phyloP scores from a whole-genome alignment of 352 stramenopile genomes.

The Pythium plurisporium region DNA sequence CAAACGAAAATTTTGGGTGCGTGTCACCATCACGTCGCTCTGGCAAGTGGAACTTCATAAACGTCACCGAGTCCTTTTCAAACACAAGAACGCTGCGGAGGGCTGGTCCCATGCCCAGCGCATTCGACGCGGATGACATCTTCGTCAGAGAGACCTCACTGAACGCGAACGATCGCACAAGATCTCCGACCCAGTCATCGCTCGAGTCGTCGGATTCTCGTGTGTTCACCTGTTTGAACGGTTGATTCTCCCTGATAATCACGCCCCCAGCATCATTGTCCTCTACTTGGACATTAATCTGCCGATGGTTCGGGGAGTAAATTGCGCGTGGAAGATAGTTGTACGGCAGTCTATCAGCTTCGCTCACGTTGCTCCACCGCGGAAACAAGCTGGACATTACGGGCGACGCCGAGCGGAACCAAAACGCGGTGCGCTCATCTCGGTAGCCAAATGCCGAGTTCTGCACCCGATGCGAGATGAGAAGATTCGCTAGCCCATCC shows the following conservation, averaged over 20 bases:
- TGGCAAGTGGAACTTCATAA: constrained; percentile 71
- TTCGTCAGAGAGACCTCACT: constrained; percentile 43
- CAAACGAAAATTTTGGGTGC: constrained; percentile 26
- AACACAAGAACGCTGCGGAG: constrained; percentile 51
- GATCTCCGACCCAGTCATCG: constrained; percentile 52
- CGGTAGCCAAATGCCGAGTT: constrained; percentile 41
- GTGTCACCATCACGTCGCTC: constrained; percentile 46
- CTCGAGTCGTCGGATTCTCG: constrained; percentile 37
- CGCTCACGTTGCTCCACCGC: constrained; percentile 14
- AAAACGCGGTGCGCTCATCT: constrained; percentile 50
- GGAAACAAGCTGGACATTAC: constrained; percentile 21
- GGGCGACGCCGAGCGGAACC: constrained; percentile 37
- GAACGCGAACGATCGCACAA: constrained; percentile 42
- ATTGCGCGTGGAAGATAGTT: constrained; percentile 54
- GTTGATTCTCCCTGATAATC: constrained; percentile 35
- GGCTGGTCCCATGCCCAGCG: neutral
- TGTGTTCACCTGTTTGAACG: constrained; percentile 25
- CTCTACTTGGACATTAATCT: constrained; percentile 42
- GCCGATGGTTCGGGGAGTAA: constrained; percentile 36
- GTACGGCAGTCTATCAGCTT: constrained; percentile 38
- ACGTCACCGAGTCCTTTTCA: constrained; percentile 33
- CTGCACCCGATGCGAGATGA: constrained; percentile 56
- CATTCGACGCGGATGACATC: neutral
- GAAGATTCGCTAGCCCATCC: constrained; percentile 22
- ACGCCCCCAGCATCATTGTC: constrained; percentile 52